Percentiles rank a stretch among this genome's conserved stretches.
These are phyloP conservation scores for Sonneratia alba DNA, from an alignment of 345 rosid species.

Conservation along the genomic window DNA sequence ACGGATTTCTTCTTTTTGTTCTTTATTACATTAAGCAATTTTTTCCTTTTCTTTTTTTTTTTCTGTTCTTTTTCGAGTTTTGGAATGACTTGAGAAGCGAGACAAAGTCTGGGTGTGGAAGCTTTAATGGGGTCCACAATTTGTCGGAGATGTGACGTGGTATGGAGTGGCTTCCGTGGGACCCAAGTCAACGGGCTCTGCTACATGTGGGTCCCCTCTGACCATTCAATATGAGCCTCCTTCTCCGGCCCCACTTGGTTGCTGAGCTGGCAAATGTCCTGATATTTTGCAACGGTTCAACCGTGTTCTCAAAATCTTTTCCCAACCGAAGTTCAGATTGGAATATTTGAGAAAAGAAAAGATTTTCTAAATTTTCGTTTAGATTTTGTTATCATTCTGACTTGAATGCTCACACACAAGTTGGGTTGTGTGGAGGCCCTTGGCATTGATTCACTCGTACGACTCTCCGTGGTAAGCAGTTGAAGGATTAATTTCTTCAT, in stretches of 20 bases:
- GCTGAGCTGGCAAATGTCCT: not conserved
- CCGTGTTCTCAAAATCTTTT: too few species aligned
- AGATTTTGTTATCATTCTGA: not conserved
- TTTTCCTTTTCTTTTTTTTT: not conserved
- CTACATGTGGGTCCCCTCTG: not conserved
- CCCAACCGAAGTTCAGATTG: too few species aligned
- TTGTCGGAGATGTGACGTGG: slow-evolving; percentile 23
- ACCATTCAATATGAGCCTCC: not conserved
- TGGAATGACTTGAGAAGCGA: slow-evolving; percentile 18
- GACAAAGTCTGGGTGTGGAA: slow-evolving; percentile 16
- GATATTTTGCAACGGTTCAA: not conserved
- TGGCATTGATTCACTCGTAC: not conserved
- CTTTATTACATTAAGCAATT: not conserved
- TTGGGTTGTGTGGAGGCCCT: not conserved
- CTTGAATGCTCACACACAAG: not conserved
- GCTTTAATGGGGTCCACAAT: slow-evolving; percentile 21
- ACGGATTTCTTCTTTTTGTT: not conserved
- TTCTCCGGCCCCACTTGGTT: not conserved
- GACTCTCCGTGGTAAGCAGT: not conserved
- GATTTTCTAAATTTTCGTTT: not conserved
- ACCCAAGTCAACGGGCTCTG: slow-evolving; percentile 1
- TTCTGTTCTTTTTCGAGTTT: slow-evolving; percentile 2
- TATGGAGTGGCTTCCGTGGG: not conserved
- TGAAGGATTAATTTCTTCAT: slow-evolving; percentile 5
- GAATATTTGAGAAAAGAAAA: too few species aligned